Base-by-base conservation (phyloP, 73 alveolate genomes). In the Paramecium bursaria region DNA sequence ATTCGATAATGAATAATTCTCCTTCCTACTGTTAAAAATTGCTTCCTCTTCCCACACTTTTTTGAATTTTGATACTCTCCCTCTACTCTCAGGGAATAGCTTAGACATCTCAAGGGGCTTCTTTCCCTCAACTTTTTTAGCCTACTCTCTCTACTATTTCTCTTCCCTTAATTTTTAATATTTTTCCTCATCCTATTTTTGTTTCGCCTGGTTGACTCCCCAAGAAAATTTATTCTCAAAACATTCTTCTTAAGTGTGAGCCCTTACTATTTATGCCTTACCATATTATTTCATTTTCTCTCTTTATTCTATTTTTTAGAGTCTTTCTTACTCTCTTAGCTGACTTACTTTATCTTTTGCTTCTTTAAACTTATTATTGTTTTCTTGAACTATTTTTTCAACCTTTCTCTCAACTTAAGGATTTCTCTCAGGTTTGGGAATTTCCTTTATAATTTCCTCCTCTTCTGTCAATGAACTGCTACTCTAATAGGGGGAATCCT, bases 251-350 rank as follows among this genome's bases (percentile, higher is more conserved):
- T 57, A 30, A 13, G 76, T 57, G 14, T 57, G 76, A n/a, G 76
- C 52, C 33, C 76, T 57, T 23, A 57, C 76, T 14, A 57, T 57
- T 30, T 57, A 57, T 30, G 27, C 21, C 33, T 57, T 57, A 0
- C 76, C 76, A 30, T 57, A 57, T 57, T 57, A 30, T 14, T 57
- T 57, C 76, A 57, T 57, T 57, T 42, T 57, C 4, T 57, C 76
- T 57, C 76, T 57, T 29, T 57, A 30, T 30, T 57, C 21, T n/a
- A 57, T 30, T 57, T 57, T 57, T 13, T 57, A 48, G 13, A 2
- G 5, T 57, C 76, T 57, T 30, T 30, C 15, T 57, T 50, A 30
- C 19, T 57, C 76, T 23, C 33, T 1, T 29, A 48, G 27, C 33
- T 57, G 51, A 30, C 51, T 50, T 57, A 30, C 76, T 29, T 57